A percentile compares a stretch with the other conserved stretches of the same genome.
phyloP scores from a whole-genome alignment of 129 eudicot species.

The Flaveria brownii region DNA sequence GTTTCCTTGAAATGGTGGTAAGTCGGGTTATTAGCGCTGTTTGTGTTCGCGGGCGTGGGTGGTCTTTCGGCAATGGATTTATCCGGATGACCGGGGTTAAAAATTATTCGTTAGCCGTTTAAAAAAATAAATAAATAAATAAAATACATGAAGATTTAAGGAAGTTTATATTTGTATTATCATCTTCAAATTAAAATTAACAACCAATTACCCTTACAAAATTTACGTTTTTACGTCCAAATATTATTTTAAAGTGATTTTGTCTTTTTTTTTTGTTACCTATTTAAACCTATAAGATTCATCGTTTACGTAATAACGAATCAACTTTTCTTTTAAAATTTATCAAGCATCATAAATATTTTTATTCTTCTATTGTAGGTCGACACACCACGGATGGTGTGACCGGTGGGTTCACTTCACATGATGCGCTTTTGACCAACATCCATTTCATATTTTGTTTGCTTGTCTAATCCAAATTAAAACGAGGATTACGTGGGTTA shows the following conservation, averaged over 20 bases:
- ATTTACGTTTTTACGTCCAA: not conserved
- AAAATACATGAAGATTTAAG: not conserved
- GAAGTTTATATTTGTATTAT: not conserved
- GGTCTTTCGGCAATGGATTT: no score
- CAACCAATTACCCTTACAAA: not conserved
- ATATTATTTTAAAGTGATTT: not conserved
- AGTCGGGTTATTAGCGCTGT: no score
- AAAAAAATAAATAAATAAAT: no score
- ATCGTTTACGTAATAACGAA: not conserved
- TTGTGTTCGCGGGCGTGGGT: no score
- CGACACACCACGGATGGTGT: not conserved
- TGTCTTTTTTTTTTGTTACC: not conserved
- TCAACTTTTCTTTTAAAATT: not conserved
- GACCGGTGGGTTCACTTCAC: conserved; percentile 9
- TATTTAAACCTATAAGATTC: not conserved
- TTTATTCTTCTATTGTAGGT: conserved; percentile 5
- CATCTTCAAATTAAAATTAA: no score
- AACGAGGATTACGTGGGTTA: not conserved
- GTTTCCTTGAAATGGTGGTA: no score
- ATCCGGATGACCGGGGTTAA: no score
- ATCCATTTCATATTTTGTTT: not conserved
- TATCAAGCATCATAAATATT: not conserved
- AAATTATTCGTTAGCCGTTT: no score
- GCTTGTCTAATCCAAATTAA: not conserved
- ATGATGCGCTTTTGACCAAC: conserved; percentile 3